Conservation (phyloP, 2,329 filamentous ascomycete species). For the Pyricularia sp. region DNA sequence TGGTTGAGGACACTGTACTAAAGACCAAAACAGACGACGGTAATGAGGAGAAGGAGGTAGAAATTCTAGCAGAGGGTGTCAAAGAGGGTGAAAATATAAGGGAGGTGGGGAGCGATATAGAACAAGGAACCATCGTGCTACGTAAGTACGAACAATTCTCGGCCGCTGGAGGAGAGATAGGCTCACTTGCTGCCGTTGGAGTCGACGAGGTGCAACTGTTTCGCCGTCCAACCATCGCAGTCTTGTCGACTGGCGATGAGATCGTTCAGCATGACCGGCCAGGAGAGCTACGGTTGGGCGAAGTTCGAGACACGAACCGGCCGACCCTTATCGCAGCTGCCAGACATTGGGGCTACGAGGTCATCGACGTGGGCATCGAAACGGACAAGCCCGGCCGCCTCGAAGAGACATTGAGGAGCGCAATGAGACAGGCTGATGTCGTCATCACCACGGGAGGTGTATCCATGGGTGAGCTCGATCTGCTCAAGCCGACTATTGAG, state of each 20-base stretch:
- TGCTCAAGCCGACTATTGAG: slow-evolving; percentile 94
- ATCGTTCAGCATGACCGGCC: slow-evolving; percentile 66
- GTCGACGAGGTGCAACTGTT: slow-evolving; percentile 63
- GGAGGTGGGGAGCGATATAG: slow-evolving; percentile 82
- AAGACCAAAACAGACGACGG: slow-evolving; percentile 68
- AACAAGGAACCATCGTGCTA: slow-evolving; percentile 60
- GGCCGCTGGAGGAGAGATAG: slow-evolving; percentile 81
- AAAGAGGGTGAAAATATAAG: slow-evolving; percentile 78
- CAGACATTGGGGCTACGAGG: slow-evolving; percentile 63
- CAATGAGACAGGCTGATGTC: slow-evolving; percentile 66
- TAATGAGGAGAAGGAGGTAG: slow-evolving; percentile 76
- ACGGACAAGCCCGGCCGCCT: slow-evolving; percentile 64
- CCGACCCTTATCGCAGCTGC: slow-evolving; percentile 77
- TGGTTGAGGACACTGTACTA: slow-evolving; percentile 89
- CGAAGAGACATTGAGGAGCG: slow-evolving; percentile 67
- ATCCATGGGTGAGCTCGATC: slow-evolving; percentile 94
- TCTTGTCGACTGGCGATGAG: slow-evolving; percentile 92
- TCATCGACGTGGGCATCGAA: slow-evolving; percentile 79
- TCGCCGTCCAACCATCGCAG: slow-evolving; percentile 67
- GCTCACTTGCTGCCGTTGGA: slow-evolving; percentile 79
- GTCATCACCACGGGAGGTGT: slow-evolving; percentile 91
- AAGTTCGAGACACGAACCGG: slow-evolving; percentile 90
- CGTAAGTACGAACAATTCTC: slow-evolving; percentile 74
- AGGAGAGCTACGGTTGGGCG: slow-evolving; percentile 58
- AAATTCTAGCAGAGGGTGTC: slow-evolving; percentile 72